These are phyloP conservation scores for Eremothecium sinecaudum DNA, from an alignment of 1,139 yeast genomes.

Conservation along the genomic window DNA sequence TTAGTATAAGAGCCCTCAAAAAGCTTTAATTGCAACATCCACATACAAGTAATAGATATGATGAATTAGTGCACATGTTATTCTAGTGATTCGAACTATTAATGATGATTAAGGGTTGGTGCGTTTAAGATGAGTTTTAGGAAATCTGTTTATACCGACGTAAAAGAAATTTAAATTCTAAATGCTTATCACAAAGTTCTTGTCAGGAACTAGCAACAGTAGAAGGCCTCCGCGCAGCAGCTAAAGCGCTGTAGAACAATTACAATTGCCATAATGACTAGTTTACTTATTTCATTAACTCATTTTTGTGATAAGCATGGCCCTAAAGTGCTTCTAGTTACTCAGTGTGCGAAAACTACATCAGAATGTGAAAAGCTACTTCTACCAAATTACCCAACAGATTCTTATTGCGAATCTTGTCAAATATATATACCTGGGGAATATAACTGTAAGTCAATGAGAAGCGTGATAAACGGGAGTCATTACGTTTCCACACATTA, in stretches of 20 bases:
- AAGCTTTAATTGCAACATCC: background rate
- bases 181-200: no score
- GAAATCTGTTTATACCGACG: no score
- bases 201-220: no score
- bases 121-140: no score
- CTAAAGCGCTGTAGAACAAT: no score
- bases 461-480: constrained; percentile 14
- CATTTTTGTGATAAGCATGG: constrained; percentile 88
- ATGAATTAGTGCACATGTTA: constrained; percentile 1
- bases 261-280: background rate
- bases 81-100: no score
- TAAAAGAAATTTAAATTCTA: background rate
- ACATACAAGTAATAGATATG: constrained; percentile 5
- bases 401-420: constrained; percentile 54
- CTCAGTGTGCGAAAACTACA: constrained; percentile 38
- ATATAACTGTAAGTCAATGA: constrained; percentile 16
- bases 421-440: constrained; percentile 40
- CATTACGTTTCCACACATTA: constrained; percentile 48
- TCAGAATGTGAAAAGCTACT: constrained; percentile 23
- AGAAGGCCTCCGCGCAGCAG: no score
- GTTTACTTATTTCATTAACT: constrained; percentile 44
- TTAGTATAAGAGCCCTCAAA: background rate
- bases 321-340: constrained; percentile 65
- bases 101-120: no score
- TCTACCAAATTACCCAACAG: constrained; percentile 30